Percentiles rank a stretch among this genome's conserved stretches.
phyloP scores from a whole-genome alignment of 2,329 filamentous ascomycete genomes.

The Colletotrichum sp. region DNA sequence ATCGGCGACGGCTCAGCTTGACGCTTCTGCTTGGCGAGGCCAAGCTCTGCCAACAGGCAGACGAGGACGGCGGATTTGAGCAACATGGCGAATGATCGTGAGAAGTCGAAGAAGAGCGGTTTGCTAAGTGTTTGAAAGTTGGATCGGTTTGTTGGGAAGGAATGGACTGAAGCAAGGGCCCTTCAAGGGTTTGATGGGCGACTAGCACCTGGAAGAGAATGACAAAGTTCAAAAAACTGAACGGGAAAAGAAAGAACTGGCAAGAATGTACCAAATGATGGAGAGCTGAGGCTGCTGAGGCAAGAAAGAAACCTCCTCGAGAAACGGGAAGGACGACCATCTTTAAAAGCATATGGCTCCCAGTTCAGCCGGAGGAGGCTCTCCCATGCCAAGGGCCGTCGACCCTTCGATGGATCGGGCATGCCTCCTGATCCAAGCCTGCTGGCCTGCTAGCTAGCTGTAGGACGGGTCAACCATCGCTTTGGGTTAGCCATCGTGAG shows the following conservation, averaged over 20 bases:
- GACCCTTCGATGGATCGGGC: not conserved
- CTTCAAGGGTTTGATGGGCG: slow-evolving; percentile 13
- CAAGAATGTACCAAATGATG: slow-evolving; percentile 10
- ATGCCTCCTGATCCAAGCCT: not conserved
- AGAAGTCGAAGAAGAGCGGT: not conserved
- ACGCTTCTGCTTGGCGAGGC: slow-evolving; percentile 2
- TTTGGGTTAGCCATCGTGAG: slow-evolving; percentile 11
- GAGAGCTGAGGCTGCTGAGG: slow-evolving; percentile 13
- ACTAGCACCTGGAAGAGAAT: slow-evolving; percentile 22
- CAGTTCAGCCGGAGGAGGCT: not conserved
- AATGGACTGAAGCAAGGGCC: slow-evolving; percentile 18
- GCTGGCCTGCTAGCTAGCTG: not conserved
- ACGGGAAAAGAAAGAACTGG: slow-evolving; percentile 3
- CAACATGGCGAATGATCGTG: slow-evolving; percentile 19
- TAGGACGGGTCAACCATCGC: slow-evolving; percentile 5
- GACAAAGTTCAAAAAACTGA: slow-evolving; percentile 14
- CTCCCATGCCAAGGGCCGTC: not conserved
- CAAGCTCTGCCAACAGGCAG: slow-evolving; percentile 14
- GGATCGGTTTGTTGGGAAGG: slow-evolving; percentile 5
- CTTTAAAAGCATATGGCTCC: slow-evolving; percentile 5
- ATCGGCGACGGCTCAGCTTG: slow-evolving; percentile 12
- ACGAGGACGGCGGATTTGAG: slow-evolving; percentile 4
- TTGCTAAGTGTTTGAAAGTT: not conserved
- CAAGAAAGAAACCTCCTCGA: not conserved
- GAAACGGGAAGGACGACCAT: slow-evolving; percentile 6